phyloP scores from a whole-genome alignment of 208 protist species.

The Sergeia podlipaevii region DNA sequence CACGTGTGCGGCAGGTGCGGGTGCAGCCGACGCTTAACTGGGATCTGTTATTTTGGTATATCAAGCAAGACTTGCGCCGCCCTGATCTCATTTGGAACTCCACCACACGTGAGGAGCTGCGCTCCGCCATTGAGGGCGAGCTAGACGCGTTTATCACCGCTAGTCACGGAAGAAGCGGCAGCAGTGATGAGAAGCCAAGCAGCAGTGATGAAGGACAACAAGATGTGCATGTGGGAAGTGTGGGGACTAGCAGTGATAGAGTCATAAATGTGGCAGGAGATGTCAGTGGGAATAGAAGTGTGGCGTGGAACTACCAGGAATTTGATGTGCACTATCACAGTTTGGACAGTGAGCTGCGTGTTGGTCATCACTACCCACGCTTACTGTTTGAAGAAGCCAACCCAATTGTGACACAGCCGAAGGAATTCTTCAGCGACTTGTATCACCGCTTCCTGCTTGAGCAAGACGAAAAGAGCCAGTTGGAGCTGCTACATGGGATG shows the following conservation, averaged over 20 bases:
- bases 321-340: constrained; percentile 92
- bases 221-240: no score
- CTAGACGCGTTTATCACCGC: constrained; percentile 53
- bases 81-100: constrained; percentile 94
- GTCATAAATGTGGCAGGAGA: not conserved
- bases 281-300: constrained; percentile 6
- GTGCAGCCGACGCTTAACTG: constrained; percentile 86
- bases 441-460: constrained; percentile 93
- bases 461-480: constrained; percentile 46
- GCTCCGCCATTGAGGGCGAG: constrained; percentile 82
- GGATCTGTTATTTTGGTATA: constrained; percentile 87
- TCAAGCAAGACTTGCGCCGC: constrained; percentile 80
- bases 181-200: not conserved
- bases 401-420: constrained; percentile 68
- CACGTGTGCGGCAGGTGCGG: constrained; percentile 41
- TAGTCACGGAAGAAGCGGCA: not conserved
- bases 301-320: constrained; percentile 94
- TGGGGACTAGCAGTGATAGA: no score
- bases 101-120: constrained; percentile 86
- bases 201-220: no score
- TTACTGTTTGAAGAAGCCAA: constrained; percentile 82
- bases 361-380: constrained; percentile 87
- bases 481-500: constrained; percentile 90
- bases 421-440: constrained; percentile 91
- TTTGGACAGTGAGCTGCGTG: constrained; percentile 81